phyloP scores from a whole-genome alignment of 805 yeast species.

The Nakazawaea siamensis region DNA sequence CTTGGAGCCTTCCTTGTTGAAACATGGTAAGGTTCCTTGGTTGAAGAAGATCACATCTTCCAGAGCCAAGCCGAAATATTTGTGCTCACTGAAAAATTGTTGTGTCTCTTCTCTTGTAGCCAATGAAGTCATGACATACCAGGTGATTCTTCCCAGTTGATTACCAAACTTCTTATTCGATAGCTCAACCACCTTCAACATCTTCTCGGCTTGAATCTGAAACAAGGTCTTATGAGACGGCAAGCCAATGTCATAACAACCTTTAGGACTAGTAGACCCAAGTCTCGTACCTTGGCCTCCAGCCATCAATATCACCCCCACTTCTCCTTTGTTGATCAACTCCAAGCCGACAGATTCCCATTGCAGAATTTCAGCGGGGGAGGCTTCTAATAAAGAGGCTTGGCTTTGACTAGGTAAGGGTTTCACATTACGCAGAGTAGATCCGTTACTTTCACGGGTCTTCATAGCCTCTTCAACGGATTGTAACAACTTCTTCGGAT shows the following conservation, averaged over 20 bases:
- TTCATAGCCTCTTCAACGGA: constrained; percentile 40
- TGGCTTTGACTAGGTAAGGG: constrained; percentile 51
- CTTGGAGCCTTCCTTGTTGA: constrained; percentile 58
- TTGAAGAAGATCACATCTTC: constrained; percentile 72
- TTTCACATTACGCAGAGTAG: constrained; percentile 22
- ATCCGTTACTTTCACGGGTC: constrained; percentile 18
- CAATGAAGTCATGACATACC: constrained; percentile 94
- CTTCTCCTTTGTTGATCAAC: constrained; percentile 63
- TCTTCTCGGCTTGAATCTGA: constrained; percentile 88
- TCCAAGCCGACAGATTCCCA: constrained; percentile 46
- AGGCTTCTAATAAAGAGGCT: constrained; percentile 30
- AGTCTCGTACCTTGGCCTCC: constrained; percentile 98
- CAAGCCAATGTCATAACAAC: constrained; percentile 81
- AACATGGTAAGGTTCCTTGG: constrained; percentile 94
- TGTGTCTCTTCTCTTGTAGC: constrained; percentile 79
- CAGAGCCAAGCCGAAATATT: constrained; percentile 61
- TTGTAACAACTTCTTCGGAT: constrained; percentile 31
- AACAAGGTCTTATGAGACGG: constrained; percentile 82
- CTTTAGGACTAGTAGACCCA: constrained; percentile 88
- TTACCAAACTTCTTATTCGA: constrained; percentile 28
- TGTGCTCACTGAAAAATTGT: constrained; percentile 49
- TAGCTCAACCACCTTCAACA: constrained; percentile 52
- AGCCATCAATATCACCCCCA: constrained; percentile 88
- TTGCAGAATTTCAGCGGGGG: constrained; percentile 19
- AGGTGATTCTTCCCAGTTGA: constrained; percentile 38